These are phyloP conservation scores for Corymbia calophylla DNA, from an alignment of 441 rosid genomes.

Conservation along the genomic window DNA sequence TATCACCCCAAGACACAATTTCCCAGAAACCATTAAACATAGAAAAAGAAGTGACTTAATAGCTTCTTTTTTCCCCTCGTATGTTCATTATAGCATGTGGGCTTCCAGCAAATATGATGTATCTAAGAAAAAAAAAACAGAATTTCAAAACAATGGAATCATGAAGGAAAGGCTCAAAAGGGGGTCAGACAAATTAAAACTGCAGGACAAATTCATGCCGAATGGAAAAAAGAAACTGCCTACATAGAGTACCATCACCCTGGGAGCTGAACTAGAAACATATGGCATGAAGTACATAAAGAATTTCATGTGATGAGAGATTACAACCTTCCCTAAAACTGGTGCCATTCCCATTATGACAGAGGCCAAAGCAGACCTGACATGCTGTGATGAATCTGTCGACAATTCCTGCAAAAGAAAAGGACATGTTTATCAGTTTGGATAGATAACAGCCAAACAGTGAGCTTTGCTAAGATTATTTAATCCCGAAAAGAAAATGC, in stretches of 20 bases:
- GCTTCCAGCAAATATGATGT: background rate
- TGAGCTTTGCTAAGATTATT: background rate
- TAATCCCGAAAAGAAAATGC: background rate
- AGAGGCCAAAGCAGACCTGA: conserved; percentile 97
- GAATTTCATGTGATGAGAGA: background rate
- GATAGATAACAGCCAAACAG: background rate
- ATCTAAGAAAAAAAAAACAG: background rate
- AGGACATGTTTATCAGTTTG: background rate
- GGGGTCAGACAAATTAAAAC: background rate
- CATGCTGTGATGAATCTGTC: conserved; percentile 95
- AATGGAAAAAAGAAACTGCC: background rate
- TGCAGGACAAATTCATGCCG: background rate
- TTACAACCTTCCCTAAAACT: conserved; percentile 79
- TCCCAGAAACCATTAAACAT: background rate
- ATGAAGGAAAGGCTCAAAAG: background rate
- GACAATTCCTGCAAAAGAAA: conserved; percentile 71
- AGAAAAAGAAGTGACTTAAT: background rate
- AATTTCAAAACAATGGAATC: background rate
- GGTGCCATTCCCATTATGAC: conserved; percentile 99
- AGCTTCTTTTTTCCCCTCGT: background rate
- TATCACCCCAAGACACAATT: background rate
- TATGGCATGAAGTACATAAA: background rate
- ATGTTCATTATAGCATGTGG: background rate
- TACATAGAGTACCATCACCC: background rate
- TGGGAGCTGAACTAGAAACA: background rate